Base-by-base conservation (phyloP, 2,329 filamentous ascomycete species). In the Grosmannia penicillata region DNA sequence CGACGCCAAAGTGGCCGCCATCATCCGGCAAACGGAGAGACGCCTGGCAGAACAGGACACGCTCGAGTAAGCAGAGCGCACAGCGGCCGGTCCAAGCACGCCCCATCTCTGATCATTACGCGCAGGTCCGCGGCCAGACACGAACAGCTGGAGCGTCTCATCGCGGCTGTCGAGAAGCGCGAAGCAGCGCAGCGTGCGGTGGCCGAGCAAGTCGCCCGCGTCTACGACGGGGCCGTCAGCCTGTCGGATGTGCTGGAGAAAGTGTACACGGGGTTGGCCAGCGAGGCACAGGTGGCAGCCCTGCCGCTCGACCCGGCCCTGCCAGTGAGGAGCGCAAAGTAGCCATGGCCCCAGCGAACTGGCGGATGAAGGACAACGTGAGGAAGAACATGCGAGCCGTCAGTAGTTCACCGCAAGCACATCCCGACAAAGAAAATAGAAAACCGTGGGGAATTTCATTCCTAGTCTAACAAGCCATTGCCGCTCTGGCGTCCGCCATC, bases 151-250 rank as follows among this genome's bases (percentile, higher is more conserved):
- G 43, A 35, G 22, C 45, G 39, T 15, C 45, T 53, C 8, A 33
- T 44, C 5, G 39, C 41, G 6, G 47, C 50, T 8, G 38, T 51
- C 8, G 37, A 43, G 15, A 25, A 24, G 11, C 41, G 50, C 21
- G 47, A 50, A 14, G 37, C 41, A n/a, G 45, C 41, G 33, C 46
- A 50, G 40, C 45, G 40, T 13, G 34, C 34, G 9, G 43, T 50
- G 14, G 45, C 47, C 8, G 42, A 46, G 19, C 38, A 40, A 26
- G 33, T 47, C 15, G 43, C 37, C 13, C 41, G 43, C 6, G 47
- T 46, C 42, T 48, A 48, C 33, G 44, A 46, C 44, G 37, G 43
- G 27, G 44, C 39, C 18, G 29, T 36, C 13, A 45, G 41, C 14
- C 39, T 52, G 30, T 38, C 44, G 23, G 39, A 31, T 8, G 26